Evolutionary conservation across 2,329 filamentous ascomycete species (phyloP).

Genomic region (Capronia epimyces): DNA sequence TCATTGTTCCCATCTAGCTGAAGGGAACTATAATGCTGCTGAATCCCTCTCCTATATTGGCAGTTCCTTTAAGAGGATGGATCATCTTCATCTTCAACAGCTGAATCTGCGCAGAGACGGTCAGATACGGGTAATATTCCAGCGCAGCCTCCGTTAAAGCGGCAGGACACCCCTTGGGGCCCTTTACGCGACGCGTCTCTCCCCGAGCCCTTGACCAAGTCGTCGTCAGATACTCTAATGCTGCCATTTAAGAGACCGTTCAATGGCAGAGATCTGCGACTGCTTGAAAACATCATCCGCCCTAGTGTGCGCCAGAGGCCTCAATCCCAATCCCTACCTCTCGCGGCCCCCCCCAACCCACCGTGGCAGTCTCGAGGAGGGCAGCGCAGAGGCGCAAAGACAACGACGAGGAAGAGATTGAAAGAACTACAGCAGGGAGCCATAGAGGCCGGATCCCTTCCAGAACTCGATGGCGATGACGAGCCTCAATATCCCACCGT

Average conservation of each 20-base stretch:
- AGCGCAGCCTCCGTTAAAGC: not conserved
- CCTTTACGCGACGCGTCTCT: not conserved
- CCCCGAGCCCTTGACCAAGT: not conserved
- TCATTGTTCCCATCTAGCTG: too few species aligned
- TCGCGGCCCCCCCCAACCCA: not conserved
- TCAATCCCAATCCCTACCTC: not conserved
- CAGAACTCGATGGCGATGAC: constrained; percentile 42
- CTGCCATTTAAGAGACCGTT: constrained; percentile 7
- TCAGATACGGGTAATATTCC: not conserved
- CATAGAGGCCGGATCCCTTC: constrained; percentile 42
- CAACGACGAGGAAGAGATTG: constrained; percentile 32
- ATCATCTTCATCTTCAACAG: too few species aligned
- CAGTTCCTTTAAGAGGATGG: too few species aligned
- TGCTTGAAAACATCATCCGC: constrained; percentile 11
- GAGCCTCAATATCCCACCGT: constrained; percentile 73
- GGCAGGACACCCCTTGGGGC: not conserved
- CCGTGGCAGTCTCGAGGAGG: constrained; percentile 1
- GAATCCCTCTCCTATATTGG: too few species aligned
- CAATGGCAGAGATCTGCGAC: constrained; percentile 14
- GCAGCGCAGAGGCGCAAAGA: constrained; percentile 23
- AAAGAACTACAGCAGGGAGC: constrained; percentile 54
- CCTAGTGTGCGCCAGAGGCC: not conserved
- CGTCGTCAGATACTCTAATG: not conserved
- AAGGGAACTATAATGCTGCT: too few species aligned
- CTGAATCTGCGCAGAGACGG: too few species aligned